Conservation (phyloP, 495 filamentous ascomycete genomes). For the Cairneyella variabilis region DNA sequence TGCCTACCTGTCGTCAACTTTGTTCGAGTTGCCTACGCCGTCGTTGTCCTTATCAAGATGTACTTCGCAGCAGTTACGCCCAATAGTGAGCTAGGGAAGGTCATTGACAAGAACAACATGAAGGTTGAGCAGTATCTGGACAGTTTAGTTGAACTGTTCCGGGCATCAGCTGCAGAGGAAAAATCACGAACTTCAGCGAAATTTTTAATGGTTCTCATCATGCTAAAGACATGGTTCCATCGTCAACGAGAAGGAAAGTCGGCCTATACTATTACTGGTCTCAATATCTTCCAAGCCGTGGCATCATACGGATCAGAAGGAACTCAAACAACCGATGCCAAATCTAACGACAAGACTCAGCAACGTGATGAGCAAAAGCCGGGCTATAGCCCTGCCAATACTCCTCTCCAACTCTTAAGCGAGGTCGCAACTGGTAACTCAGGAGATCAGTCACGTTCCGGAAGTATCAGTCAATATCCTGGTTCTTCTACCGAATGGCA, state of each 20-base stretch:
- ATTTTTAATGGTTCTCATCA: conserved; percentile 69
- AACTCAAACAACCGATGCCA: neutral
- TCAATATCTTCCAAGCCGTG: too few species aligned
- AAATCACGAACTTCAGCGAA: conserved; percentile 68
- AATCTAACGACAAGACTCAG: neutral
- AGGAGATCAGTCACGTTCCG: conserved; percentile 16
- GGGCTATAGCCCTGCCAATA: conserved; percentile 38
- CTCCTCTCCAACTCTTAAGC: conserved; percentile 61
- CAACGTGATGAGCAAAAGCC: conserved; percentile 24
- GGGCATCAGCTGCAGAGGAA: conserved; percentile 56
- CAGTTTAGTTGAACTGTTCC: conserved; percentile 61
- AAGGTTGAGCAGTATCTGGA: conserved; percentile 74
- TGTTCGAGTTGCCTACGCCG: conserved; percentile 76
- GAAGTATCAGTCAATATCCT: conserved; percentile 8
- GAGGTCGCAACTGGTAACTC: conserved; percentile 61
- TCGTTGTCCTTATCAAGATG: conserved; percentile 85
- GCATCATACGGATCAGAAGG: too few species aligned
- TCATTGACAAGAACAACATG: conserved; percentile 71
- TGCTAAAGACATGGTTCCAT: conserved; percentile 71
- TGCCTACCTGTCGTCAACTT: conserved; percentile 72
- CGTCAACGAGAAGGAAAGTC: conserved; percentile 31
- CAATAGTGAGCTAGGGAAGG: conserved; percentile 63
- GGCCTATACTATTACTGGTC: neutral
- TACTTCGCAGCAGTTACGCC: conserved; percentile 71
- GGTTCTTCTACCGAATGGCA: conserved; percentile 17